Conservation (phyloP, 108 stramenopile genomes). For the Nitzschia sp. region DNA sequence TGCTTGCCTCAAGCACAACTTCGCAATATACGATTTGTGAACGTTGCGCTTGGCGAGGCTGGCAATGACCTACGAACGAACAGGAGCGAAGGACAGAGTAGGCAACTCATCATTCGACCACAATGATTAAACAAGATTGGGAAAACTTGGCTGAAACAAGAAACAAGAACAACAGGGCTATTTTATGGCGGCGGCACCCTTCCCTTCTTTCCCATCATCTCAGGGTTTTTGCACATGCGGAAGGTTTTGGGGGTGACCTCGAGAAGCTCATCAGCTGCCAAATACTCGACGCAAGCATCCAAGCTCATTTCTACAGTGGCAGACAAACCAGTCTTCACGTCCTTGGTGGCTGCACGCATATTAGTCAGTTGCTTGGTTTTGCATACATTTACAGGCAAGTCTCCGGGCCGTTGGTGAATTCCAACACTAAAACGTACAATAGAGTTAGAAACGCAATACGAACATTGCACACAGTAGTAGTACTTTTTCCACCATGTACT, state of each 20-base stretch:
- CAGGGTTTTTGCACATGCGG: conserved; percentile 93
- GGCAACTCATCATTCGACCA: no score
- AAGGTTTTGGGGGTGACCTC: conserved; percentile 91
- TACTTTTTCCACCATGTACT: conserved; percentile 13
- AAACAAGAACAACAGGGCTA: no score
- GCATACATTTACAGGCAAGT: conserved; percentile 96
- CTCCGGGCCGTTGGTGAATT: conserved; percentile 96
- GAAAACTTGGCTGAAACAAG: no score
- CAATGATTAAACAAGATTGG: no score
- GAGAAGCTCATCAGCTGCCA: conserved; percentile 93
- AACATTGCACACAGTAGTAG: background rate
- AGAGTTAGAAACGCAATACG: background rate
- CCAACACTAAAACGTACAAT: conserved; percentile 61
- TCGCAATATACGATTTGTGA: no score
- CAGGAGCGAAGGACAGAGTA: no score
- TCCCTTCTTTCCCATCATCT: conserved; percentile 62
- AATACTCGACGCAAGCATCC: conserved; percentile 96
- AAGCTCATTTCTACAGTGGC: conserved; percentile 91
- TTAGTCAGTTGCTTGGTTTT: conserved; percentile 96
- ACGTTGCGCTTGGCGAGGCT: no score
- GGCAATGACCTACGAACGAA: no score
- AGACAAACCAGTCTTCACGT: conserved; percentile 85
- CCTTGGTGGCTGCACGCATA: conserved; percentile 96
- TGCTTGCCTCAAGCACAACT: no score
- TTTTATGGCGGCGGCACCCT: no score